Evolutionary conservation across 257 asterid species (phyloP), one percentile per base, ranked within the genome.

Genomic region (Gentiana straminea): DNA sequence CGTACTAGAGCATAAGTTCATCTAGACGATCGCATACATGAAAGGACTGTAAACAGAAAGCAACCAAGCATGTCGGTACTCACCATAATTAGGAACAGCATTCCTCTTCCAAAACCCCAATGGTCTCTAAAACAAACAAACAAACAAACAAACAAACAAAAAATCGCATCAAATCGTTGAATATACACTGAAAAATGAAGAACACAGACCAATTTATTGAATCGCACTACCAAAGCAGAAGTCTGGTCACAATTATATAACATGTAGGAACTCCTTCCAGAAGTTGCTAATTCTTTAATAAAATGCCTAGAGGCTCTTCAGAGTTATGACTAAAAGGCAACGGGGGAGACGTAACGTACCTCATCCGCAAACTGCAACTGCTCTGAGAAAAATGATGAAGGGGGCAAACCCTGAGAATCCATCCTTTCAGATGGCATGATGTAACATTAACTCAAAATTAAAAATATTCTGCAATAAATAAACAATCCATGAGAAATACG

Each of bases 361-460:
- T 86, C 94, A 67, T 82, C 86, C 10, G 68, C 65, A 64, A 75
- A 74, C 51, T 70, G 63, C 58, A 74, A 55, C 55, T 83, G 94
- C 78, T 86, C 95, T 2, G 83, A 73, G 62, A 81, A 81, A 76
- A 79, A 78, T 33, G 97, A 86, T 52, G 95, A 74, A 13, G 91
- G 84, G 67, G 97, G 75, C 55, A 77, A 75, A 33, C 81, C 85
- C 66, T 74, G 71, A 13, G 73, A 76, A 39, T 82, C 89, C 84
- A 71, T 81, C 74, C 72, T 76, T 67, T 68, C 76, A 58, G 81
- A 76, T 51, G 78, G 79, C 71, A 68, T 75, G 62, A 64, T 10
- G 58, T 44, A 60, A 59, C 57, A 65, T 69, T 60, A 62, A 60
- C 64, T 64, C 61, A 24, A 24, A 24, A 24, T 24, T 24, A 24